Percentiles rank a stretch among this genome's conserved stretches.
Conservation (phyloP, 2,329 filamentous ascomycete species). For the Botrytis medusae region DNA sequence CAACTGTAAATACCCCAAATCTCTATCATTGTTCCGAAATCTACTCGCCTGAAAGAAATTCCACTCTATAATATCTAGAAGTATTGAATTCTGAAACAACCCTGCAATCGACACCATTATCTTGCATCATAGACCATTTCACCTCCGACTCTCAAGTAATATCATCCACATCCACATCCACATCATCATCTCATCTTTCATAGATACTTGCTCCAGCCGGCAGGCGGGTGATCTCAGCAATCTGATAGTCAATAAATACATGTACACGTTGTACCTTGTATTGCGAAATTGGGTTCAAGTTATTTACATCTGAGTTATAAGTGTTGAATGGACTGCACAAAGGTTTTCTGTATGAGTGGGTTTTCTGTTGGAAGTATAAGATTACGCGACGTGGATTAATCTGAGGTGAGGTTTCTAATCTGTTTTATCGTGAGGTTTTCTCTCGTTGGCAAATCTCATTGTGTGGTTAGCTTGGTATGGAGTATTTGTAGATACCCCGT, state of each 20-base stretch:
- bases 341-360: neutral
- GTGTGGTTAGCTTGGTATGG: neutral
- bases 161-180: neutral
- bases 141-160: neutral
- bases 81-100: neutral
- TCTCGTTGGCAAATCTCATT: neutral
- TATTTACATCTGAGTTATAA: rapidly evolving
- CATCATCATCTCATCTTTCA: neutral
- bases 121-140: neutral
- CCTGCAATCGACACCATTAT: neutral
- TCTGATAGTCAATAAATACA: too few relatives aligned
- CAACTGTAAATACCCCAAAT: neutral
- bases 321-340: neutral
- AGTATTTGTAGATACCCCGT: neutral
- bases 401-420: neutral
- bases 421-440: neutral
- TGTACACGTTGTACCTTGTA: too few relatives aligned
- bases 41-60: neutral
- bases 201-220: neutral
- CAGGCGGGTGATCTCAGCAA: too few relatives aligned
- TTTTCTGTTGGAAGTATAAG: neutral
- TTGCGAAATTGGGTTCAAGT: neutral
- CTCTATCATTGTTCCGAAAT: neutral
- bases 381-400: neutral
- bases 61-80: neutral